phyloP scores from a whole-genome alignment of 164 flowering plant genomes.

The Kalanchoe fedtschenkoi region DNA sequence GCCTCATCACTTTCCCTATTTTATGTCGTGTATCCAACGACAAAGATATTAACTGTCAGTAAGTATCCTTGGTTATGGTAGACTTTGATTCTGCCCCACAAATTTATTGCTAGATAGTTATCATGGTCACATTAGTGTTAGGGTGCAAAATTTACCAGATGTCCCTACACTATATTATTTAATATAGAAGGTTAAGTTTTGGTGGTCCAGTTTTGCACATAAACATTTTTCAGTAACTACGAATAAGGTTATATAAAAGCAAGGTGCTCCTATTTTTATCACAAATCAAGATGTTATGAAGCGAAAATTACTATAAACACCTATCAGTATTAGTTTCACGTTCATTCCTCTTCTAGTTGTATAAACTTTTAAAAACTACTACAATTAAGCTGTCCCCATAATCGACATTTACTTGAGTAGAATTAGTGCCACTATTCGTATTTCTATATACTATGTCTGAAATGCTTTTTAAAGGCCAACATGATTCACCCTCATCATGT shows the following conservation, averaged over 20 bases:
- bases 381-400: background rate
- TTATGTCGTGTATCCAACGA: background rate
- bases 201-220: no score
- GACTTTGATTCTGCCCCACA: background rate
- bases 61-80: background rate
- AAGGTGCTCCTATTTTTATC: no score
- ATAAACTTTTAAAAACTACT: background rate
- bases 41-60: no score
- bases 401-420: background rate
- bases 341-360: background rate
- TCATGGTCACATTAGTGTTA: no score
- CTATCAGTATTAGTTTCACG: background rate
- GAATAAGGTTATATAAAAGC: no score
- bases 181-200: no score
- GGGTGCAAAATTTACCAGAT: background rate
- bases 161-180: background rate
- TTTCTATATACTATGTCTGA: background rate
- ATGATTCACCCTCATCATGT: background rate
- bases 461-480: background rate
- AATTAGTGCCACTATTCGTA: background rate
- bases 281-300: no score
- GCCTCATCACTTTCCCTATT: background rate
- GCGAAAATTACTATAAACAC: background rate
- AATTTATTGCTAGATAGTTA: no score
- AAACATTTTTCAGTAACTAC: no score